Base-by-base conservation (phyloP, 345 rosid genomes). In the Lepidium sativum region DNA sequence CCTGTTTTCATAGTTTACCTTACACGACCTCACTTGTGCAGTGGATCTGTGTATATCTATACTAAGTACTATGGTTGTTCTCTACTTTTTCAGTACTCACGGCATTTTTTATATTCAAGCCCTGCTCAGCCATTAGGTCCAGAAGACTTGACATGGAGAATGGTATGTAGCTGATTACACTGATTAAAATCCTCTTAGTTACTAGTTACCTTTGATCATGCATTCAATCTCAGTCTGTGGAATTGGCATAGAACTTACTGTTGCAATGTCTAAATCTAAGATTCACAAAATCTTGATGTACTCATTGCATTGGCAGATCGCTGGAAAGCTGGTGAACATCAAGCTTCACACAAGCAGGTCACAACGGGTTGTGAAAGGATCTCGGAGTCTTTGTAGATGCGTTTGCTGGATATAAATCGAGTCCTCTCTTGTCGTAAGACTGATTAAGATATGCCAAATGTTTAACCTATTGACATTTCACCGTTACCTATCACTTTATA, bases 61-160 rank as follows among this genome's bases (percentile, higher is more conserved):
- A n/a, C 5, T 32, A 67, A 63, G 52, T 65, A 33, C 49, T 37
- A 10, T 31, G 54, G 2, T 62, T 34, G 13, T 60, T 61, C 54
- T 77, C 37, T 8, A 53, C 54, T 67, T 25, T 68, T 68, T 32
- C 87, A 94, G 97, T 81, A 83, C 77, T 79, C 96, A 2, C 79
- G 77, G 73, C 92, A 94, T 82, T 90, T 91, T 69, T 13, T 94
- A 23, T 91, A 86, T 78, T 88, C 99, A 54, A 84, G 72, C 76
- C 99, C 97, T 67, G 97, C 97, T 62, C 95, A 78, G 67, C 94
- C 88, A 13, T 71, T 86, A 80, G 99, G 99, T 68, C 95, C 97
- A 4, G 99, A 95, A 79, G 99, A 95, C 78, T 75, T 95, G 70
- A 81, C 79, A 47, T 95, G 99, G 99, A 83, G 92, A 83, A 86